Evolutionary conservation across 75 land plant genomes (phyloP).

Genomic region (Picea sitchensis): DNA sequence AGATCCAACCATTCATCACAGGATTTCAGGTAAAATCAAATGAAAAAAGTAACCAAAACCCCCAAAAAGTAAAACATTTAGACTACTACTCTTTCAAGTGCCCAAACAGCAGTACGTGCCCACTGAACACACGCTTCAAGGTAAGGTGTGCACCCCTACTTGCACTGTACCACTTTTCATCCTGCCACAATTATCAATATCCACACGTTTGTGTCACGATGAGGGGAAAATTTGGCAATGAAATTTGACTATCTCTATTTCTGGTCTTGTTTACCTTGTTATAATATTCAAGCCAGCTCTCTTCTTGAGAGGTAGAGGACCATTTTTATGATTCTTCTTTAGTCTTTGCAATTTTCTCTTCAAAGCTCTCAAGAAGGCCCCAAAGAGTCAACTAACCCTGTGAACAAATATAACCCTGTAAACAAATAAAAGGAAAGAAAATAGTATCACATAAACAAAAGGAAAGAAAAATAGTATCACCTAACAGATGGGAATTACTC

Average conservation of each 20-base stretch:
- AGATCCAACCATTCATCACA: no score
- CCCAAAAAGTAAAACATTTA: no score
- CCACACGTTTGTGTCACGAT: neutral
- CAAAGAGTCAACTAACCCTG: no score
- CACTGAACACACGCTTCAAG: constrained; percentile 90
- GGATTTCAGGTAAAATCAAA: no score
- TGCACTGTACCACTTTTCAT: constrained; percentile 68
- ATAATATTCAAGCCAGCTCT: constrained; percentile 87
- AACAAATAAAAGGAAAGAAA: neutral
- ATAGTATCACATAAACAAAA: no score
- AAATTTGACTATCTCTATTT: neutral
- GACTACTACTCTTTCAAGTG: constrained; percentile 18
- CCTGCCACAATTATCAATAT: constrained; percentile 29
- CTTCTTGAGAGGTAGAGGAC: constrained; percentile 80
- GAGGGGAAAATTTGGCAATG: neutral
- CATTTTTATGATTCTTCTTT: constrained; percentile 90
- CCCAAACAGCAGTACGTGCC: constrained; percentile 66
- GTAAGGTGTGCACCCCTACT: constrained; percentile 38
- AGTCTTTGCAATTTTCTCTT: constrained; percentile 28
- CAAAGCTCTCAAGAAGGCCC: no score
- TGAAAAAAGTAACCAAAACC: no score
- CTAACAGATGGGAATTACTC: neutral
- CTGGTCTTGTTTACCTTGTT: constrained; percentile 49
- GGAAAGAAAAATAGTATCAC: neutral
- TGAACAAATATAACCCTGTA: constrained; percentile 31